Evolutionary conservation across 352 stramenopile species (phyloP).

Genomic region (Pilasporangium apinafurcum): DNA sequence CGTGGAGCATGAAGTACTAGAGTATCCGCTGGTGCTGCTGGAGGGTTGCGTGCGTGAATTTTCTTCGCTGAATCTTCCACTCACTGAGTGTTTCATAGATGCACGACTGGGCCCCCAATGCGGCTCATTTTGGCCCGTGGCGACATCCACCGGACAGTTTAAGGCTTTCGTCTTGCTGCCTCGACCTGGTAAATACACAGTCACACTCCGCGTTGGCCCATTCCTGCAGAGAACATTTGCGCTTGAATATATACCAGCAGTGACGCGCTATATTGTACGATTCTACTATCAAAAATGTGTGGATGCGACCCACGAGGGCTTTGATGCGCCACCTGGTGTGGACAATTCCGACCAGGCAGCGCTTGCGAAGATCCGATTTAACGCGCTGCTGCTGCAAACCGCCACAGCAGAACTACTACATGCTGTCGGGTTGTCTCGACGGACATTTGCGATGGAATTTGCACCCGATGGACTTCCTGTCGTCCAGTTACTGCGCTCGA

Average conservation of each 20-base stretch:
- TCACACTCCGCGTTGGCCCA: conserved; percentile 15
- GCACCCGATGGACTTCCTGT: conserved; percentile 32
- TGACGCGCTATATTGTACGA: conserved; percentile 32
- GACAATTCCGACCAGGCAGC: conserved; percentile 51
- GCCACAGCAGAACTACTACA: conserved; percentile 46
- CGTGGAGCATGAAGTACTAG: conserved; percentile 63
- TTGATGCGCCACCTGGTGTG: conserved; percentile 40
- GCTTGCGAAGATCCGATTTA: conserved; percentile 43
- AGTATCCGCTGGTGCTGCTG: conserved; percentile 50
- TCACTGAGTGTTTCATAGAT: conserved; percentile 27
- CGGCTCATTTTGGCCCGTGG: conserved; percentile 41
- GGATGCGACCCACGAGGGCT: conserved; percentile 32
- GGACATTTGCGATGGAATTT: conserved; percentile 53
- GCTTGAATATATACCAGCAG: conserved; percentile 22
- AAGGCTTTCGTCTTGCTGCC: conserved; percentile 61
- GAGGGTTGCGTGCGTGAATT: conserved; percentile 23
- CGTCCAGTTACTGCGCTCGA: conserved; percentile 44
- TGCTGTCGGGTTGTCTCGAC: conserved; percentile 22
- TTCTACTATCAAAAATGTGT: conserved; percentile 68
- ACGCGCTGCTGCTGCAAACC: conserved; percentile 51
- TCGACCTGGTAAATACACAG: conserved; percentile 23
- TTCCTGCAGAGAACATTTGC: conserved; percentile 15
- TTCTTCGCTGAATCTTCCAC: background rate
- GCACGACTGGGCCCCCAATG: conserved; percentile 20
- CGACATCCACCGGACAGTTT: conserved; percentile 27